Base-by-base conservation (phyloP, 495 filamentous ascomycete species). In the Aspergillus sparsus region DNA sequence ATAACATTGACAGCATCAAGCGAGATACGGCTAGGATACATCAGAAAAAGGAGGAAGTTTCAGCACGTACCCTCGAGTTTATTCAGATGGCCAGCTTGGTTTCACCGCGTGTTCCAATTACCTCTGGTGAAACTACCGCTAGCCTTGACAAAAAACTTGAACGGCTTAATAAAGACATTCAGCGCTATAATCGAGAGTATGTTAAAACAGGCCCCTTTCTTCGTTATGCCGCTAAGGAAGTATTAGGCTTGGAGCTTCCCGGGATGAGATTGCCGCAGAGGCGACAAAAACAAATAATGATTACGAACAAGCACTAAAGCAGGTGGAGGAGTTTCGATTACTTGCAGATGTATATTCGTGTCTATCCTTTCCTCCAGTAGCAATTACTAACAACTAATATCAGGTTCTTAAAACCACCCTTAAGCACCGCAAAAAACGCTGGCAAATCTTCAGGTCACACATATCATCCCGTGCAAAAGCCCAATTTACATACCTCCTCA, bases 401-500 rank as follows among this genome's bases (percentile, higher is more conserved):
- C 15, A 84, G 77, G 68, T 74, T 0, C 77, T 97, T 33, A 88
- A 87, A 71, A 64, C 78, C 13, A 83, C 91, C 0, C 81, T 96
- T 34, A 74, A 79, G 34, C 75, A 89, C 53, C 89, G 94, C 5
- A 82, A 87, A 42, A 77, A 83, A 31, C 87, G 91, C 60, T 98
- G 91, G 89, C 76, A 82, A 55, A 80, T 84, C 53, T 98, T 99
- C 72, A 87, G 92, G 62, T 77, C 82, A 11, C 84, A 86, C 62
- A 97, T 99, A 60, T 90, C 91, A 10, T 85, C 85, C 11, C 85
- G 91, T 52, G 92, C 93, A 31, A 86, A 92, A 50, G 85, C 86
- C 15, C 91, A 90, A 61, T 99, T 99, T 68, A 87, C 82, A 42
- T 94, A 92, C 66, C 81, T 98, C 12, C 82, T 99, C 47, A 89